A percentile compares a stretch with the other conserved stretches of the same genome.
phyloP scores from a whole-genome alignment of 1,284 basidiomycete genomes.

The Prillingera fragicola region DNA sequence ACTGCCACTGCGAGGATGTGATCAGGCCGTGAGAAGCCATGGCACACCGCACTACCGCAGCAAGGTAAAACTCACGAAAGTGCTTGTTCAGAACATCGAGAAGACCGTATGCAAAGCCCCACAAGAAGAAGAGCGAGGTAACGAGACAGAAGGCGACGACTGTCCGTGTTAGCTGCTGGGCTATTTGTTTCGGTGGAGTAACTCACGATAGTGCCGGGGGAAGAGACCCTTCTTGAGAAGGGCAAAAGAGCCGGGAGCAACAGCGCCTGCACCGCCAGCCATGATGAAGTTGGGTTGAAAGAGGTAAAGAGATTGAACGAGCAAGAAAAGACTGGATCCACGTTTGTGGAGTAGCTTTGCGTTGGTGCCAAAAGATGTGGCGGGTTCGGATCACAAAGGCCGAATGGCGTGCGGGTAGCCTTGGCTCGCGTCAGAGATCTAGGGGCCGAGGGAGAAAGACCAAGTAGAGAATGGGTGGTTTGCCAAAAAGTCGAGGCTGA shows the following conservation, averaged over 20 bases:
- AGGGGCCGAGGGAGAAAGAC: no score
- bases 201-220: conserved; percentile 13
- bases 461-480: no score
- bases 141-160: conserved; percentile 61
- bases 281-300: conserved; percentile 1
- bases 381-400: no score
- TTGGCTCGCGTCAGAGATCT: no score
- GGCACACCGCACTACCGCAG: neutral
- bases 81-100: conserved; percentile 80
- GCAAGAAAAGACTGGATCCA: no score
- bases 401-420: no score
- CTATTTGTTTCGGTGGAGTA: neutral
- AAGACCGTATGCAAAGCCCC: conserved; percentile 58
- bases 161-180: conserved; percentile 3
- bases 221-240: conserved; percentile 13
- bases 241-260: conserved; percentile 4
- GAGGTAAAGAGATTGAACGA: no score
- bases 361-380: no score
- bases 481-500: no score
- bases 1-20: no score
- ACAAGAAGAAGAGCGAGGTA: conserved; percentile 74
- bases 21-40: no score
- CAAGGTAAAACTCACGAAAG: conserved; percentile 61
- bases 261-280: conserved; percentile 10
- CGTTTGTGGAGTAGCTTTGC: no score